Evolutionary conservation across 495 filamentous ascomycete species (phyloP).

Genomic region (Neurospora tetrasperma): DNA sequence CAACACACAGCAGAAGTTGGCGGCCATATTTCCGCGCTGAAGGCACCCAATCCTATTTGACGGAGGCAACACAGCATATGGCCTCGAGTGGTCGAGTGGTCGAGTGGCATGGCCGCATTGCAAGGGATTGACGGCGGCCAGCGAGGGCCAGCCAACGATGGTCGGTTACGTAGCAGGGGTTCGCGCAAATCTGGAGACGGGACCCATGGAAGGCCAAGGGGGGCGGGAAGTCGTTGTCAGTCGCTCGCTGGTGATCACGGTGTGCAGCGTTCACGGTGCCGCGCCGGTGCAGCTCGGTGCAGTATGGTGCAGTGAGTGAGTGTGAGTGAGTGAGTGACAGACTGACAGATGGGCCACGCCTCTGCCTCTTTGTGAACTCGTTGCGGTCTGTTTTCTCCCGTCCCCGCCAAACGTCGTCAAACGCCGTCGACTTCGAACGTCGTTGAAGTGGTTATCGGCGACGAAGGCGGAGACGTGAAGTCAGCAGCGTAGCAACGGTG

Average conservation of each 20-base stretch:
- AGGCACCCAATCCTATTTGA: not conserved
- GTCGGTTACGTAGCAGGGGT: not conserved
- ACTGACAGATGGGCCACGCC: not conserved
- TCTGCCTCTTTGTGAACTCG: not conserved
- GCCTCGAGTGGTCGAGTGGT: not conserved
- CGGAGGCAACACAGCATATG: not conserved
- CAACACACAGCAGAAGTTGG: not conserved
- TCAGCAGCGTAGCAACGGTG: not conserved
- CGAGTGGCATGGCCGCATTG: not conserved
- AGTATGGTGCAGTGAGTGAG: not conserved
- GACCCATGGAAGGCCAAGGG: not conserved
- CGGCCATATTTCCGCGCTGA: not conserved
- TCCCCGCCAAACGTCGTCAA: not conserved
- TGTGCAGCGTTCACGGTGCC: not conserved
- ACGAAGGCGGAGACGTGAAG: not conserved
- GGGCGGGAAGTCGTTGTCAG: not conserved
- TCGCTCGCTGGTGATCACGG: not conserved
- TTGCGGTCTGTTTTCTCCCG: not conserved
- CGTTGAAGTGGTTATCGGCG: not conserved
- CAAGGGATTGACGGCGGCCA: not conserved
- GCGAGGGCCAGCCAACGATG: not conserved
- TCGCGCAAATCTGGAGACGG: constrained; percentile 1
- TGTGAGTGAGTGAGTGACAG: not conserved
- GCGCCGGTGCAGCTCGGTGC: not conserved
- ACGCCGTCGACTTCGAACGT: not conserved